Base-by-base conservation (phyloP, 371 early-diverging fungal species). In the Mortierella sp. region DNA sequence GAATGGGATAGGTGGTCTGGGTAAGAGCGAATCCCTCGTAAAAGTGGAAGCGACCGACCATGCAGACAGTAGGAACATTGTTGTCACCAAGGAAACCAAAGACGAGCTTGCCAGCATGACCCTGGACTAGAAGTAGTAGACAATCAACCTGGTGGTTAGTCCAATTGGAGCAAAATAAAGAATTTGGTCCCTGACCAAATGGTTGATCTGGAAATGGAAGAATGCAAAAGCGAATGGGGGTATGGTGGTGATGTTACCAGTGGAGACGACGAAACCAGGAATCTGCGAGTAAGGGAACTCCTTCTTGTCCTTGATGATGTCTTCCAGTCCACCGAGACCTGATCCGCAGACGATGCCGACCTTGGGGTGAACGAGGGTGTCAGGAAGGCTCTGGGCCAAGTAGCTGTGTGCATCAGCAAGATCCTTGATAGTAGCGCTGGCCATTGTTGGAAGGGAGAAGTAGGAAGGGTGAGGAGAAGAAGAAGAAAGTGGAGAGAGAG, bases 331-430 rank as follows among this genome's bases (percentile, higher is more conserved):
- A 67, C 95, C 92, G 40, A 97, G 86, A 17, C 97, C 97, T 44
- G 93, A 91, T 43, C 97, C 97, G 78, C 97, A 97, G 71, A 97
- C 88, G 54, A 97, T 91, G 62, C 91, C 96, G 55, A 96, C 82
- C 61, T 88, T 82, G 46, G 82, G 82, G 58, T 73, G 57, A 48
- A 70, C 55, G 21, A 78, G 61, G 47, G 64, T 41, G 45, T 55
- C 57, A 34, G 79, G 79, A 27, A 80, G 54, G 17, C 74, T 67
- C 43, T 45, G n/a, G 16, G 60, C 67, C 52, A 74, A 58, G 66
- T 61, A 56, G 34, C 51, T 37, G 46, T 67, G 63, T 10, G 77
- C 78, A 17, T 58, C 54, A 40, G 72, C 49, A 45, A 76, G 77
- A 54, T 76, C 63, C 70, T 65, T 69, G 65, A 57, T 76, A 39